These are phyloP conservation scores for Thielaviopsis euricoi DNA, from an alignment of 2,329 filamentous ascomycete species.

Conservation along the genomic window DNA sequence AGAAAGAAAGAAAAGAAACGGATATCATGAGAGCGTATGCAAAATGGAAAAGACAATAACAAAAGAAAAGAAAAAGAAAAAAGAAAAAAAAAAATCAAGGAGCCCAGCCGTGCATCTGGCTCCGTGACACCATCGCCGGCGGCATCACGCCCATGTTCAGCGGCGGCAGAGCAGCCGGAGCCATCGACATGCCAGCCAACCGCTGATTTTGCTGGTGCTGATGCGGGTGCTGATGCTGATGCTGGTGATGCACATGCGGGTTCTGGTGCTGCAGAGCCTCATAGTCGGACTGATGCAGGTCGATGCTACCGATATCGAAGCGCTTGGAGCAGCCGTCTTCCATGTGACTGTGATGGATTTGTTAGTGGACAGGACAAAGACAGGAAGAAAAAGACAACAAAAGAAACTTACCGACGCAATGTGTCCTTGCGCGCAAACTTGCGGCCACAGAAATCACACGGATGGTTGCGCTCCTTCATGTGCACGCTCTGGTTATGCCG, in stretches of 20 bases:
- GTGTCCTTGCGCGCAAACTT: constrained; percentile 71
- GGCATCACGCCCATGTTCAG: constrained; percentile 8
- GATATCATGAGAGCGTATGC: constrained; percentile 8
- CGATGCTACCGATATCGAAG: constrained; percentile 39
- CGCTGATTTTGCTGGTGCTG: not conserved
- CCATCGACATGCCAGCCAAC: not conserved
- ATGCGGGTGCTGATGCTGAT: constrained; percentile 2
- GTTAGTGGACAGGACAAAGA: not conserved
- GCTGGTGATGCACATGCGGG: not conserved
- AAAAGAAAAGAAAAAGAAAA: not conserved
- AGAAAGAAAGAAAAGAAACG: not conserved
- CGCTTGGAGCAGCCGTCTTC: constrained; percentile 60
- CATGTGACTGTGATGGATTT: constrained; percentile 40
- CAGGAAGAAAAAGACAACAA: not conserved
- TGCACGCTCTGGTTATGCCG: constrained; percentile 52
- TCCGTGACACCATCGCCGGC: not conserved
- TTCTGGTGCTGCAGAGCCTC: constrained; percentile 12
- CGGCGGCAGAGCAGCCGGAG: not conserved
- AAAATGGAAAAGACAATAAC: not conserved
- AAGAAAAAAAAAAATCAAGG: not conserved
- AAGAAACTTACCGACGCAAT: constrained; percentile 48
- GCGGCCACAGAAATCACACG: constrained; percentile 53
- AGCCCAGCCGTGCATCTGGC: constrained; percentile 3
- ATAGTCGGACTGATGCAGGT: constrained; percentile 23
- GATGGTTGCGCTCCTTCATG: constrained; percentile 51